phyloP scores from a whole-genome alignment of 1,139 yeast genomes.

The Yamadazyma dendronema region DNA sequence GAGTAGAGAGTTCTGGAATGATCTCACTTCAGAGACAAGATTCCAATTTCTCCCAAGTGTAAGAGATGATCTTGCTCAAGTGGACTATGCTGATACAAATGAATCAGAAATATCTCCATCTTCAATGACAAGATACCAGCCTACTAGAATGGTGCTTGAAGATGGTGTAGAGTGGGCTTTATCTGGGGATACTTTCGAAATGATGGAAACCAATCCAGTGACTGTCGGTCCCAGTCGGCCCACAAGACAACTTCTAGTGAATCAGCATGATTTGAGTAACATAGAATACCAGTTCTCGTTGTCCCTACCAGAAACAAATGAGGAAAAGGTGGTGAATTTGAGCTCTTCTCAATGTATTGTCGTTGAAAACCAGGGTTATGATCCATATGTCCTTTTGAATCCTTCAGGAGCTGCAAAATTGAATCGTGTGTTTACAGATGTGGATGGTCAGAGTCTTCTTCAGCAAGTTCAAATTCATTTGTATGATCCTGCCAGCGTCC shows the following conservation, averaged over 20 bases:
- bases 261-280: slow-evolving; percentile 23
- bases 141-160: slow-evolving; percentile 23
- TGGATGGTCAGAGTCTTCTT: slow-evolving; percentile 16
- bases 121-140: slow-evolving; percentile 18
- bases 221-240: slow-evolving; percentile 6
- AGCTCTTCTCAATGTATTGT: slow-evolving; percentile 44
- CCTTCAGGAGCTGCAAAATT: slow-evolving; percentile 35
- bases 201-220: slow-evolving; percentile 13
- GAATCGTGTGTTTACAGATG: slow-evolving; percentile 15
- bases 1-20: slow-evolving; percentile 28
- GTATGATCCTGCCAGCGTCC: slow-evolving; percentile 6
- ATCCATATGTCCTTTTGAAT: slow-evolving; percentile 41
- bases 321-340: slow-evolving; percentile 21
- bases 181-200: slow-evolving; percentile 27
- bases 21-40: slow-evolving; percentile 23
- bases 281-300: slow-evolving; percentile 22
- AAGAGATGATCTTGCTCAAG: slow-evolving; percentile 8
- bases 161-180: slow-evolving; percentile 26
- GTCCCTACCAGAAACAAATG: slow-evolving; percentile 13
- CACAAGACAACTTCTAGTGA: slow-evolving; percentile 18
- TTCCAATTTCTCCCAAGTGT: slow-evolving; percentile 23
- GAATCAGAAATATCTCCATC: neutral
- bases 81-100: too few relatives aligned
- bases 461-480: slow-evolving; percentile 23
- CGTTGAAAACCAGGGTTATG: slow-evolving; percentile 31